Evolutionary conservation across 2,329 filamentous ascomycete genomes (phyloP).

Genomic region (Monosporascus ibericus): DNA sequence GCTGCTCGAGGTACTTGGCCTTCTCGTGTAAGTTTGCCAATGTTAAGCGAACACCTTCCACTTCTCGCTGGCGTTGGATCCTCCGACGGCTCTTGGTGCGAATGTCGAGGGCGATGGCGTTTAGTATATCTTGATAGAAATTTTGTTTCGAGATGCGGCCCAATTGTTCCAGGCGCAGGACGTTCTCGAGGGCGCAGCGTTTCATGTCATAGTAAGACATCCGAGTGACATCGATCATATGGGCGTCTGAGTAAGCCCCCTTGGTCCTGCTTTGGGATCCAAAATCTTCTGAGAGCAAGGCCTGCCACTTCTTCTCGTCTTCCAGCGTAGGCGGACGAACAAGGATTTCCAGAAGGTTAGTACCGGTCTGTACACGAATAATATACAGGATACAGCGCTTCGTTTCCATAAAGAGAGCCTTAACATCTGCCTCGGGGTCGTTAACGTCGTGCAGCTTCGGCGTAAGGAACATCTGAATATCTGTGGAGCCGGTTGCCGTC

Average conservation of each 20-base stretch:
- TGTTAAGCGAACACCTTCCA: conserved; percentile 76
- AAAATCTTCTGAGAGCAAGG: conserved; percentile 77
- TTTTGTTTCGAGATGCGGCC: conserved; percentile 87
- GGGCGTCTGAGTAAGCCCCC: conserved; percentile 83
- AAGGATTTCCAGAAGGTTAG: conserved; percentile 90
- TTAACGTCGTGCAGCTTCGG: conserved; percentile 85
- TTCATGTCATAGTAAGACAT: conserved; percentile 92
- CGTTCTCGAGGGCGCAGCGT: conserved; percentile 86
- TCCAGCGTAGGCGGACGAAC: conserved; percentile 81
- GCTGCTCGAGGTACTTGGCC: conserved; percentile 86
- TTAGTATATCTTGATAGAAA: conserved; percentile 95
- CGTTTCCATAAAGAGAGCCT: conserved; percentile 94
- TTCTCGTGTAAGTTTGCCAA: conserved; percentile 74
- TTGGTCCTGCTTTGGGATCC: conserved; percentile 59
- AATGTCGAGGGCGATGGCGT: conserved; percentile 94
- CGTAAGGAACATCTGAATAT: conserved; percentile 86
- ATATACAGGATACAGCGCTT: conserved; percentile 97
- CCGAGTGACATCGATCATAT: conserved; percentile 81
- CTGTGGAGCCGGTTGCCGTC: conserved; percentile 75
- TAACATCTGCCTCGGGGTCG: conserved; percentile 87
- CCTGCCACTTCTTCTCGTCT: conserved; percentile 84
- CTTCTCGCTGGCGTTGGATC: conserved; percentile 83
- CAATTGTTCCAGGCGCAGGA: conserved; percentile 79
- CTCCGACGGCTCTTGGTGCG: conserved; percentile 91
- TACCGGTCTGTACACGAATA: conserved; percentile 88